These are phyloP conservation scores for Nannochloropsis granulata DNA, from an alignment of 108 stramenopile genomes.

Conservation along the genomic window DNA sequence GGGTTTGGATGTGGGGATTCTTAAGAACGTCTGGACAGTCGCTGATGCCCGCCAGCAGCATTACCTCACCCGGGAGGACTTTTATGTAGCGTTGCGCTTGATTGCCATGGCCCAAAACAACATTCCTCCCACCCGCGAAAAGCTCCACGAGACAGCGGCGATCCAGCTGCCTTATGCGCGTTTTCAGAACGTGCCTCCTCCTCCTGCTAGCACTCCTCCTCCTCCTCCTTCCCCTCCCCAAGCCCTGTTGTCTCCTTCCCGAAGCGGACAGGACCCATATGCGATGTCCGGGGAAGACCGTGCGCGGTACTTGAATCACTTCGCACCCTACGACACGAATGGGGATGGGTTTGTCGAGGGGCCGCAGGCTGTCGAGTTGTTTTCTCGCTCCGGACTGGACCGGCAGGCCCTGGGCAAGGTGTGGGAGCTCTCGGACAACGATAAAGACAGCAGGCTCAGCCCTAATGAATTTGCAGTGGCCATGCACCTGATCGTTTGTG, in stretches of 20 bases:
- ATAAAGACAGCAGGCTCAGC: constrained; percentile 70
- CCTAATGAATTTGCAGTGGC: constrained; percentile 71
- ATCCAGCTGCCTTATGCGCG: constrained; percentile 15
- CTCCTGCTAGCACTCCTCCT: background rate
- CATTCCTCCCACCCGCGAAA: constrained; percentile 5
- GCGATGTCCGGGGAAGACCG: constrained; percentile 55
- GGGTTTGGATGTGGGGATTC: constrained; percentile 40
- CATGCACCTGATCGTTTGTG: constrained; percentile 89
- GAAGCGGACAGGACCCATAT: constrained; percentile 27
- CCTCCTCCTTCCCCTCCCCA: background rate
- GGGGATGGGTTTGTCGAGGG: constrained; percentile 71
- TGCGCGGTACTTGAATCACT: constrained; percentile 59
- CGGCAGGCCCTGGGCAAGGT: constrained; percentile 42
- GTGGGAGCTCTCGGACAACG: constrained; percentile 71
- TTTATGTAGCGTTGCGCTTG: constrained; percentile 83
- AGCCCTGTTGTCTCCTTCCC: background rate
- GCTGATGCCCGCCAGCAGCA: constrained; percentile 58
- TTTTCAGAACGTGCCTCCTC: constrained; percentile 14
- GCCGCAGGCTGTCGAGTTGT: constrained; percentile 66
- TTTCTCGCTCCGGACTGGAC: constrained; percentile 53
- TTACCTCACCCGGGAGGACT: constrained; percentile 63
- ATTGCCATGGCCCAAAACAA: constrained; percentile 42
- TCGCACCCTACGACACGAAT: constrained; percentile 57
- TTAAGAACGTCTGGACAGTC: constrained; percentile 62
- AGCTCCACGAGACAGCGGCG: background rate